Evolutionary conservation across 495 filamentous ascomycete genomes (phyloP), one percentile per base, ranked within the genome.

Genomic region (Glonium stellatum): DNA sequence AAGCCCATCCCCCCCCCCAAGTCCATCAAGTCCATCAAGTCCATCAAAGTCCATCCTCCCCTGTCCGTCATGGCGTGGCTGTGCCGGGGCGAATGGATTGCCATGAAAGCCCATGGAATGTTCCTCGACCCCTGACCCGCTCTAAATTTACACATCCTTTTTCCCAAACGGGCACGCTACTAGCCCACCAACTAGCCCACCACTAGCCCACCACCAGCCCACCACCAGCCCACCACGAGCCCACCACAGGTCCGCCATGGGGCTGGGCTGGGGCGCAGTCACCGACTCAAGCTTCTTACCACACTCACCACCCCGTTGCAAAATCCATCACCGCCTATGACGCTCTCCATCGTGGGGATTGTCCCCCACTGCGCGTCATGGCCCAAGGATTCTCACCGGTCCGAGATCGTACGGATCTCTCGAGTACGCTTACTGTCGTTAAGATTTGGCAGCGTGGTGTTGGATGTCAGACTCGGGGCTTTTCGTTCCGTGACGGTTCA

Each of bases 401-500:
- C 21, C 36, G 15, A 35, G 48, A 15, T 51, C 21, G 48, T 27
- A 15, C 2, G 48, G 48, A 13, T 25, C 48, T 25, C 48, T 51
- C 19, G 48, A 23, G 27, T 10, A 31, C 48, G 48, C 2, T 51
- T 31, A 6, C 22, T 37, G 13, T 21, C 1, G 22, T 47, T 54
- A 36, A 58, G 25, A 48, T 66, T 62, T 19, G 22, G 60, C 55
- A 31, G 22, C 42, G 27, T 65, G 58, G 52, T 63, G 53, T 57
- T 63, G 56, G 39, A 60, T 57, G 64, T 67, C 55, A 67, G 52
- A 63, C 64, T 67, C 64, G 64, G 64, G n/a, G 36, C 56, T 63
- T 67, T 63, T 67, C 57, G 46, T 63, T 49, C 60, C 60, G 64
- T 36, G 46, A 54, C 59, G 49, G 61, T 60, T 56, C 60, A 41